A percentile compares a stretch with the other conserved stretches of the same genome.
phyloP scores from a whole-genome alignment of 164 flowering plant genomes.

The Cinnamomum micranthum region DNA sequence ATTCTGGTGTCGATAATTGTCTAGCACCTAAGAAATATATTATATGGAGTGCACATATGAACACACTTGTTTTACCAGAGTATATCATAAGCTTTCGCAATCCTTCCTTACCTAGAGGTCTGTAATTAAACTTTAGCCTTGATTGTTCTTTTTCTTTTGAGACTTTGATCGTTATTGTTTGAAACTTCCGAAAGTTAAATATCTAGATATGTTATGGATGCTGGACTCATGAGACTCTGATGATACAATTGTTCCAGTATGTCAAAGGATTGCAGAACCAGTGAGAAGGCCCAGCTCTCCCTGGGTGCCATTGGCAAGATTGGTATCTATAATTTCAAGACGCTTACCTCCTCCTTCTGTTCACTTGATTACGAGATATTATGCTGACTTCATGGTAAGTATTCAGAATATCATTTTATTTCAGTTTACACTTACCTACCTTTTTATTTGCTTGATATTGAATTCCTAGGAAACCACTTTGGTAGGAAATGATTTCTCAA shows the following conservation, averaged over 20 bases:
- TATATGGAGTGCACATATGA: conserved; percentile 63
- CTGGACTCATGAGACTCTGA: not conserved
- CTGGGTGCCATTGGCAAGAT: conserved; percentile 33
- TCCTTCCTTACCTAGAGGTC: conserved; percentile 33
- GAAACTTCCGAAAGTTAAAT: too few relatives aligned
- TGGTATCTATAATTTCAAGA: conserved; percentile 24
- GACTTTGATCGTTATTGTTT: not conserved
- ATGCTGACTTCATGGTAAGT: conserved; percentile 25
- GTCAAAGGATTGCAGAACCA: not conserved
- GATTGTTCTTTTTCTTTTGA: too few relatives aligned
- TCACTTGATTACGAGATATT: conserved; percentile 17
- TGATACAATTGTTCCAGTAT: not conserved
- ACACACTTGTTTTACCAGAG: conserved; percentile 69
- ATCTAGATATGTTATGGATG: not conserved
- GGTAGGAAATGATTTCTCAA: too few relatives aligned
- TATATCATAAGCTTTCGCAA: conserved; percentile 48
- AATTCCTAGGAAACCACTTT: too few relatives aligned
- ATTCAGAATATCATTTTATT: not conserved
- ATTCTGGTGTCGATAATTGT: conserved; percentile 66
- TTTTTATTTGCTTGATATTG: not conserved
- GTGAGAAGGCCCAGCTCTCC: conserved; percentile 30
- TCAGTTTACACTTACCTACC: not conserved
- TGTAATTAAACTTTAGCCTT: not conserved
- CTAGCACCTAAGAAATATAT: conserved; percentile 47
- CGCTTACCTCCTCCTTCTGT: conserved; percentile 21